Evolutionary conservation across 352 stramenopile genomes (phyloP), one percentile per base, ranked within the genome.

Genomic region (Bremia lactucae): DNA sequence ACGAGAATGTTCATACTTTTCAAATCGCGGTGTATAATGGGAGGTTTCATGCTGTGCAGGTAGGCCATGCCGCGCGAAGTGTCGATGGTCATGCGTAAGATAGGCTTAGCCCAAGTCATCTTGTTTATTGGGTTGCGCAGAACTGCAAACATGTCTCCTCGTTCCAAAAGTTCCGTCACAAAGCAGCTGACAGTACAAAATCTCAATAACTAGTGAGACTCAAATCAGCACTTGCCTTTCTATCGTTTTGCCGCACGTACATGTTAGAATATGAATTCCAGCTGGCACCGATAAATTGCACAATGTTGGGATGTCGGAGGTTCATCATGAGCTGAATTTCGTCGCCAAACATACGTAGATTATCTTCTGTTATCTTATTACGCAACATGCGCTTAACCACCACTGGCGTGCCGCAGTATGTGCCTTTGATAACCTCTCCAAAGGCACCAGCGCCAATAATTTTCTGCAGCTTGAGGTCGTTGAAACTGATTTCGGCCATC

Each of bases 21-120:
- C 42, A 98, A 72, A 69, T 99, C 95, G 15, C 96, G 89, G 72
- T 99, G 96, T 56, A 99, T 98, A 62, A 99, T 97, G 7, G 91
- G 89, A 15, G 94, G 94, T 54, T 98, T 90, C 72, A 97, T 96
- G 34, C 78, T 94, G 76, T 99, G 96, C 40, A 99, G 67, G 63
- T 98, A 98, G 49, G 93, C 80, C 70, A 99, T 98, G 41, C 92
- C 95, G 41, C 88, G 81, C 19, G 92, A 95, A 20, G 83, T 90
- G 52, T 95, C 83, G 33, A 94, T 92, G 38, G 83, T 85, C 74
- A 94, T 88, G 46, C 78, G 68, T 39, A 92, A 52, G 31, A 97
- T 73, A 15, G 81, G 81, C 18, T 93, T 82, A 10, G 74, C 73
- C 81, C 81, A 93, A 18, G 78, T 79, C 25, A 93, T 62, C 40